Evolutionary conservation across 139 green algal genomes (phyloP).

Genomic region (Penium margaritaceum): DNA sequence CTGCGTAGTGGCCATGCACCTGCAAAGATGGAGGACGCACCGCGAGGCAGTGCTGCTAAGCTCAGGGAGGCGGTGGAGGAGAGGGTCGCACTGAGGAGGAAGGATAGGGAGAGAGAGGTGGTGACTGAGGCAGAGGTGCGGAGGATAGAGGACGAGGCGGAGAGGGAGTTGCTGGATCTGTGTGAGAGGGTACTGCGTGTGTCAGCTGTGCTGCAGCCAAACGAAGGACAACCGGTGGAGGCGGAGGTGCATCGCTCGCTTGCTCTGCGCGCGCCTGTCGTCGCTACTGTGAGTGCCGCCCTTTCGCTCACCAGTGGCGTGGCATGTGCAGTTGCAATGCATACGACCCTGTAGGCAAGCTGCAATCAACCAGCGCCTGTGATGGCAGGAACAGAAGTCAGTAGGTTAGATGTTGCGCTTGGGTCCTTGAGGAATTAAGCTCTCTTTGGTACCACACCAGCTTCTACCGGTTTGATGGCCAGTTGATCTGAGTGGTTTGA

Average conservation of each 20-base stretch:
- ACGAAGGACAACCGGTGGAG: background rate
- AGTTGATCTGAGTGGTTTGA: too few species aligned
- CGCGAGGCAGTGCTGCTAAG: background rate
- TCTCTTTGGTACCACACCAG: too few species aligned
- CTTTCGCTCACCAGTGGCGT: background rate
- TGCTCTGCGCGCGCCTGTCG: conserved; percentile 2
- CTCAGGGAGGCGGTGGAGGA: background rate
- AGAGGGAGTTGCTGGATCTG: conserved; percentile 5
- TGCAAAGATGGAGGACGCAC: background rate
- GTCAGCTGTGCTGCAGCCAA: conserved; percentile 1
- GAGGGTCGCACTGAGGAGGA: background rate
- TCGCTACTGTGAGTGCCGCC: conserved; percentile 3
- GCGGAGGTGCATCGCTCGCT: conserved; percentile 19
- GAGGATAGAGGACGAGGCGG: conserved; percentile 15
- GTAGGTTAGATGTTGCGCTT: background rate
- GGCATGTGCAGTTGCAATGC: background rate
- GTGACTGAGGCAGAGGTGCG: background rate
- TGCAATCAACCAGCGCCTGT: background rate
- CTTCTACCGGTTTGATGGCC: too few species aligned
- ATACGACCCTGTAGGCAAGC: background rate
- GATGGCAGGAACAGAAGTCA: background rate
- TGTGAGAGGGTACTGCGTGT: conserved; percentile 1
- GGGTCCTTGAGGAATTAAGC: background rate
- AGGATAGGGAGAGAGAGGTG: background rate
- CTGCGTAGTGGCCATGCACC: background rate